Evolutionary conservation across 1,284 basidiomycete genomes (phyloP), one percentile per base, ranked within the genome.

Genomic region (Trichosporon asahii): DNA sequence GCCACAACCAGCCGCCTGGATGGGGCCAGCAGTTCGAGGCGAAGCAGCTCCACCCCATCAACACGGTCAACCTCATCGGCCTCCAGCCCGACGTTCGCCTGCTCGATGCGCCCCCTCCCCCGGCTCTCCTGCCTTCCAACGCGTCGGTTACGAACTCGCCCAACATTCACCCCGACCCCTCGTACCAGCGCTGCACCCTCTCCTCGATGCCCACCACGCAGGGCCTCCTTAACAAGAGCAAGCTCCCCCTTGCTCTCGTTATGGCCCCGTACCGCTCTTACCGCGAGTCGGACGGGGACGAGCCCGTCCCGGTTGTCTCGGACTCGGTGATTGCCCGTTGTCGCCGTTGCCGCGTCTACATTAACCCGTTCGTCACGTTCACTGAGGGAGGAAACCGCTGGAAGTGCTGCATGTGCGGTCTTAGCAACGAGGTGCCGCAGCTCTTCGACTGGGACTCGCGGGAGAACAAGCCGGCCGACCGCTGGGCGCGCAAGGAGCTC

Each of bases 331-430:
- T 99, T 77, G 96, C 97, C 63, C 92, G 97, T 61, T 99, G 97
- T 85, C 89, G 97, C 73, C 89, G 96, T 49, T 99, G 97, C 87
- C 89, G 97, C 78, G 94, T 94, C 57, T 99, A 99, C 85, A 99
- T 99, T 85, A 98, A 99, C 82, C 96, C 97, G 3, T 99, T 94
- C 80, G 95, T 98, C 53, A 94, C 95, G 76, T 99, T 99, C 82
- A 95, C 98, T 80, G 97, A 99, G 81, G 95, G 95, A 72, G 97
- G 97, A 40, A 95, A 95, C 84, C 89, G 95, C 86, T 98, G 97
- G 97, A 93, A 97, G 82, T 99, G 97, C 84, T 98, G 94, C 85
- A 95, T 99, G 94, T 99, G 97, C 85, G 94, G 92, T 78, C 90
- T 99, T 88, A 93, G 93, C 70, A 99, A 99, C 83, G 97, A 99